These are phyloP conservation scores for Aureobasidium subglaciale DNA, from an alignment of 2,329 filamentous ascomycete species.

Conservation along the genomic window DNA sequence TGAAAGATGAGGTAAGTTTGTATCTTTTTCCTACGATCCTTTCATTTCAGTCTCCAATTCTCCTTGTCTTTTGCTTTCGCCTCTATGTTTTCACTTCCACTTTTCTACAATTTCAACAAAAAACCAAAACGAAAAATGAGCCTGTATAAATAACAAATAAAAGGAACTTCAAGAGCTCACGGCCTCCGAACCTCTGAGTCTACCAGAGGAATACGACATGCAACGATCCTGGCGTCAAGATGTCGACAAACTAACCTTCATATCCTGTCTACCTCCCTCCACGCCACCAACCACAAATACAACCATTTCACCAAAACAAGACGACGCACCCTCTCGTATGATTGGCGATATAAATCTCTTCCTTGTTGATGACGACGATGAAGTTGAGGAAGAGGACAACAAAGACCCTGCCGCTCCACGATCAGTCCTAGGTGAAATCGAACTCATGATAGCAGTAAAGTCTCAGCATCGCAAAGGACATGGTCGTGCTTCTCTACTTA, in stretches of 20 bases:
- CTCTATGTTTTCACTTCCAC: background rate
- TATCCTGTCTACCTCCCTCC: conserved; percentile 56
- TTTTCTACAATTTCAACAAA: background rate
- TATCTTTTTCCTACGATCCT: background rate
- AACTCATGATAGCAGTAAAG: conserved; percentile 73
- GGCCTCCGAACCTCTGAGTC: conserved; percentile 73
- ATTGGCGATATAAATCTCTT: conserved; percentile 59
- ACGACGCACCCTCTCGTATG: conserved; percentile 48
- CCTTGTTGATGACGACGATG: conserved; percentile 50
- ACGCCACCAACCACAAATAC: conserved; percentile 7
- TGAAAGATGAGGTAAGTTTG: conserved; percentile 64
- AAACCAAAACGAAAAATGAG: background rate
- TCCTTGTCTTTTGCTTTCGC: background rate
- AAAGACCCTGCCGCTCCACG: conserved; percentile 13
- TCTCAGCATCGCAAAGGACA: conserved; percentile 54
- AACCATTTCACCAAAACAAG: conserved; percentile 32
- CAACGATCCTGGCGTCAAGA: conserved; percentile 80
- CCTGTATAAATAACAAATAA: background rate
- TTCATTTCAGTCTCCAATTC: background rate
- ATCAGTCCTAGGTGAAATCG: conserved; percentile 60
- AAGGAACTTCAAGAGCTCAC: conserved; percentile 75
- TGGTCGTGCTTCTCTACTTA: conserved; percentile 57
- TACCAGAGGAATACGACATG: conserved; percentile 83
- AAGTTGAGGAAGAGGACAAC: conserved; percentile 35
- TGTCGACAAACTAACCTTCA: conserved; percentile 85